Conservation (phyloP, 2,329 filamentous ascomycete species). For the Hortaea sp. region DNA sequence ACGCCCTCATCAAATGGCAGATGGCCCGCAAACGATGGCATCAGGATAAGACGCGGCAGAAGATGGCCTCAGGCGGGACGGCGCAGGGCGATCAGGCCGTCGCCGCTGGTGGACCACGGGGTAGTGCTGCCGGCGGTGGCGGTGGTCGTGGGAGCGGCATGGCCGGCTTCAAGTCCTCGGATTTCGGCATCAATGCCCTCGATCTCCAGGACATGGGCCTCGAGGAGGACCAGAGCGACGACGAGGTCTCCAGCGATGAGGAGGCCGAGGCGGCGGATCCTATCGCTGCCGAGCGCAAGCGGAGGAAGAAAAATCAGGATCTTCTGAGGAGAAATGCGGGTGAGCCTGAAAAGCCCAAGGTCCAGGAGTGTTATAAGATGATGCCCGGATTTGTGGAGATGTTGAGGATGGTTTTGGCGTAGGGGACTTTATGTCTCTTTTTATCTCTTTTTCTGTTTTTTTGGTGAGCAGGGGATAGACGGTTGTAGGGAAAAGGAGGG, state of each 20-base stretch:
- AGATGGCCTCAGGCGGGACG: constrained; percentile 85
- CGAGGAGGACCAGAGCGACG: constrained; percentile 44
- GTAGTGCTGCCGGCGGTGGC: background rate
- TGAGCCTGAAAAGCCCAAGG: constrained; percentile 27
- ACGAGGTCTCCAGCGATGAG: constrained; percentile 51
- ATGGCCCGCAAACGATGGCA: constrained; percentile 96
- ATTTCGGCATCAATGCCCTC: constrained; percentile 82
- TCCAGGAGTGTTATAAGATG: constrained; percentile 26
- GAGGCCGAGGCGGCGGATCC: constrained; percentile 65
- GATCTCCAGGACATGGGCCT: constrained; percentile 73
- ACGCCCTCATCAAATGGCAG: constrained; percentile 84
- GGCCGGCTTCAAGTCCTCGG: constrained; percentile 57
- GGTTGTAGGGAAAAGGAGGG: too few species aligned
- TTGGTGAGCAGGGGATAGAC: too few species aligned
- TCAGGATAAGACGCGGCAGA: constrained; percentile 91
- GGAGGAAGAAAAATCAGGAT: constrained; percentile 68
- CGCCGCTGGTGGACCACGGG: constrained; percentile 40
- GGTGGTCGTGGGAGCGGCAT: background rate
- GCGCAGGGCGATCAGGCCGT: constrained; percentile 39
- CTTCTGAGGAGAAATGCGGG: constrained; percentile 43
- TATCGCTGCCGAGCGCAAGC: constrained; percentile 73
- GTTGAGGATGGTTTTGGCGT: constrained; percentile 26
- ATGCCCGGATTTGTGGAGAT: constrained; percentile 24
- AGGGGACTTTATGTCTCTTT: too few species aligned
- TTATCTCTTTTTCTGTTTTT: too few species aligned